Evolutionary conservation across 306 rosid genomes (phyloP).

Genomic region (Prunus kanzakura): DNA sequence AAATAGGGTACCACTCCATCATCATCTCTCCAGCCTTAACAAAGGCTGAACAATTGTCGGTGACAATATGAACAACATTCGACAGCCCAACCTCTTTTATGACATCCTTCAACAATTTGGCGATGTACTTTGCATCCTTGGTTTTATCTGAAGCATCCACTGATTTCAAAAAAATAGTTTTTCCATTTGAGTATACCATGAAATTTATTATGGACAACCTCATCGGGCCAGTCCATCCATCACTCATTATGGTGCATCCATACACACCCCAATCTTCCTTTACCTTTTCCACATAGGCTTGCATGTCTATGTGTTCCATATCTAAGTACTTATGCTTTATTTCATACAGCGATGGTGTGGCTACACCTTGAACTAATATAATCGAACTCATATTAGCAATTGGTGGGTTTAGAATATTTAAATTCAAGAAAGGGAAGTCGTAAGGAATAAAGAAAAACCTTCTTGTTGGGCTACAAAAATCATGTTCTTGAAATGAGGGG

Average conservation of each 20-base stretch:
- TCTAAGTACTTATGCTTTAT: too few species aligned
- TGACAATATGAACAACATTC: not conserved
- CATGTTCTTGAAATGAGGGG: not conserved
- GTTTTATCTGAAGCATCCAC: not conserved
- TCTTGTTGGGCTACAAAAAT: not conserved
- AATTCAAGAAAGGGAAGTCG: not conserved
- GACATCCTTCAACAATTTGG: not conserved
- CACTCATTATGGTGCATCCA: not conserved
- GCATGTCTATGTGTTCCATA: not conserved
- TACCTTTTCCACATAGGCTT: not conserved
- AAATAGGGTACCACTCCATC: not conserved
- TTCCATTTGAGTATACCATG: not conserved
- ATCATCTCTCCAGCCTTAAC: not conserved
- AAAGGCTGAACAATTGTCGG: not conserved
- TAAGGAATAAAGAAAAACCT: not conserved
- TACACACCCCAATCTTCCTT: not conserved
- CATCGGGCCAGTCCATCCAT: not conserved
- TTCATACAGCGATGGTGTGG: not conserved
- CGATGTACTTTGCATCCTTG: not conserved
- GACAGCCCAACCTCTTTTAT: not conserved
- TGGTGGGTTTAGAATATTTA: not conserved
- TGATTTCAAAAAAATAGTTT: not conserved
- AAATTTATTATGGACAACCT: not conserved
- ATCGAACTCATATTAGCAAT: not conserved
- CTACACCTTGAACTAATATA: not conserved